A percentile compares a stretch with the other conserved stretches of the same genome.
Evolutionary conservation across 1,284 basidiomycete genomes (phyloP).

Genomic region (Tylopilus sp.): DNA sequence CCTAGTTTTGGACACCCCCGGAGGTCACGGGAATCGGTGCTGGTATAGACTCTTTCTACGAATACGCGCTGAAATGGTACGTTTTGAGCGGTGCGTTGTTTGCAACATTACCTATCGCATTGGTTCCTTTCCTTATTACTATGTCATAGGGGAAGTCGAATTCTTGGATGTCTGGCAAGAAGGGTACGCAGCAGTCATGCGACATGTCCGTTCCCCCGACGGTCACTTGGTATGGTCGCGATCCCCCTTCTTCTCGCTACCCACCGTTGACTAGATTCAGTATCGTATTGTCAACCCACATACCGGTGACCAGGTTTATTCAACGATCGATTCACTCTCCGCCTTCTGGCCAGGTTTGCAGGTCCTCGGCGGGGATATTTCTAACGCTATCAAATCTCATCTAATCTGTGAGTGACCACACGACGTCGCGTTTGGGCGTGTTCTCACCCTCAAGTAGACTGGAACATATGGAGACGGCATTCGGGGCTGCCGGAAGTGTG

Average conservation of each 20-base stretch:
- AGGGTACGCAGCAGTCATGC: conserved; percentile 85
- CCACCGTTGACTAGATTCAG: conserved; percentile 37
- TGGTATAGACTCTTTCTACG: conserved; percentile 91
- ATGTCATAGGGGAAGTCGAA: conserved; percentile 68
- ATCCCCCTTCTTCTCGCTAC: conserved; percentile 2
- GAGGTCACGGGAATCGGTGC: conserved; percentile 83
- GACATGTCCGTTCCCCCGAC: conserved; percentile 74
- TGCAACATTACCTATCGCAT: neutral
- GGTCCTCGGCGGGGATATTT: conserved; percentile 85
- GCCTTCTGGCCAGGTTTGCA: conserved; percentile 89
- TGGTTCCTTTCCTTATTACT: conserved; percentile 5
- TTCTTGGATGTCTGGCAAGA: conserved; percentile 93
- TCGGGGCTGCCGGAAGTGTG: conserved; percentile 88
- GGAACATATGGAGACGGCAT: conserved; percentile 85
- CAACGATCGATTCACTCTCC: conserved; percentile 78
- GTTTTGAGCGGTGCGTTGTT: conserved; percentile 72
- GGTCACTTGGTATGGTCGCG: conserved; percentile 74
- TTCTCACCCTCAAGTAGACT: conserved; percentile 49
- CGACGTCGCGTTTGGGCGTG: neutral
- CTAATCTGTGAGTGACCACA: conserved; percentile 60
- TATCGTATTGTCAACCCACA: conserved; percentile 78
- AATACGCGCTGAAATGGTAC: conserved; percentile 89
- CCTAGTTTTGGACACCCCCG: conserved; percentile 65
- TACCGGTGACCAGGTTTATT: conserved; percentile 66
- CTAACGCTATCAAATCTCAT: conserved; percentile 85